Base-by-base conservation (phyloP, 1,139 yeast species). In the Candida pseudoviswanathii region DNA sequence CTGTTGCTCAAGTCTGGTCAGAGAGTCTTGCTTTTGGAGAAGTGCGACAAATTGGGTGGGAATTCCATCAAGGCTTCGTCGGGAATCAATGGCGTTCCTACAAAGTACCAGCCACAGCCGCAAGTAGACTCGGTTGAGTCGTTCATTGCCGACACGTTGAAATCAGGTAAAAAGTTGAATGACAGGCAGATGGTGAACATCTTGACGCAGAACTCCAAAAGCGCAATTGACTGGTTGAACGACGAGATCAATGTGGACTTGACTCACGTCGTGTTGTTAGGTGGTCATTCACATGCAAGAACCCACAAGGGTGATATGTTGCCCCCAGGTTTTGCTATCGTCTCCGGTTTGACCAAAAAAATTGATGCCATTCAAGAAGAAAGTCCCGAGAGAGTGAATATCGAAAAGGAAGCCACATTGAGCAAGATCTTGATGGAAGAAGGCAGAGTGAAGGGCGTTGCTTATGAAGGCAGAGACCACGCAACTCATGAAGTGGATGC, bases 61-160 rank as follows among this genome's bases (percentile, higher is more conserved):
- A 72, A 71, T 54, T 71, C 75, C 16, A 62, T 64, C 41, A 70
- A 68, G 51, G 77, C 77, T 1, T 69, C 75, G 3, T 70, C 75
- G 0, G 77, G 77, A 0, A 72, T 72, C 34, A 72, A 71, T 54
- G 77, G 75, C 0, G 72, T 59, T 2, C 72, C 71, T 4, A 70
- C 77, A 0, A 53, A 51, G 33, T 68, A 48, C 51, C 75, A 71
- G 46, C 54, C 55, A 1, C 53, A 53, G 1, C 54, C 50, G 3
- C 40, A 34, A 33, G 56, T 57, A 2, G 77, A 72, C 51, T 56
- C 67, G 3, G 56, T 61, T 3, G 62, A 60, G 1, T 36, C 49
- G 2, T 71, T 71, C 47, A 53, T 54, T 16, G 36, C 57, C 3
- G 77, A 72, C 54, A 69, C 74, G 2, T 43, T 68, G 9, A 54